These are phyloP conservation scores for Radiomyces spectabilis DNA, from an alignment of 192 early-diverging fungal species.

Conservation along the genomic window DNA sequence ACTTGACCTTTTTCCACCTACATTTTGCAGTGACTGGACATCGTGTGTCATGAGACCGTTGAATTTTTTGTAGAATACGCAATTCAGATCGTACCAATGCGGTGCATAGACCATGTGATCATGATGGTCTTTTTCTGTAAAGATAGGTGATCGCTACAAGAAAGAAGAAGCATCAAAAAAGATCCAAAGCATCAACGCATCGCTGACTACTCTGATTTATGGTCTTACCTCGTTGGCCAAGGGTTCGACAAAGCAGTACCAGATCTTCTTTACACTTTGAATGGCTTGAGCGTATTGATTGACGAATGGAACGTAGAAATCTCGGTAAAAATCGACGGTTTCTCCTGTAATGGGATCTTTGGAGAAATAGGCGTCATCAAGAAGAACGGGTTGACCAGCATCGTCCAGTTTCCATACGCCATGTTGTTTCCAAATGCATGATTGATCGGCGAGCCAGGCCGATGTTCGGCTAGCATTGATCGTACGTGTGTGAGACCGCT, in stretches of 20 bases:
- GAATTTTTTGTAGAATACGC: conserved; percentile 65
- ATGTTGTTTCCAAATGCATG: conserved; percentile 71
- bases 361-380: conserved; percentile 61
- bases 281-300: conserved; percentile 56
- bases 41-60: conserved; percentile 72
- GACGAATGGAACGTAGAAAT: conserved; percentile 73
- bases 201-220: neutral
- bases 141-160: conserved; percentile 35
- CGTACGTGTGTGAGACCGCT: conserved; percentile 38
- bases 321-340: conserved; percentile 51
- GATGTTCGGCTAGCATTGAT: conserved; percentile 51
- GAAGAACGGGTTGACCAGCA: conserved; percentile 35
- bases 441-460: conserved; percentile 52
- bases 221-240: conserved; percentile 62
- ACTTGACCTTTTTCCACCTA: conserved; percentile 19
- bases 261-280: conserved; percentile 38
- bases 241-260: conserved; percentile 71
- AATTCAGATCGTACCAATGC: conserved; percentile 85
- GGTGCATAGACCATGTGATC: conserved; percentile 67
- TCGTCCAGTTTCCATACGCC: conserved; percentile 65
- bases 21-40: conserved; percentile 65
- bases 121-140: conserved; percentile 35
- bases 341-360: conserved; percentile 48
- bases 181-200: neutral
- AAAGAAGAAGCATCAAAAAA: neutral